Evolutionary conservation across 192 early-diverging fungal species (phyloP).

Genomic region (Rhizophagus prolifer): DNA sequence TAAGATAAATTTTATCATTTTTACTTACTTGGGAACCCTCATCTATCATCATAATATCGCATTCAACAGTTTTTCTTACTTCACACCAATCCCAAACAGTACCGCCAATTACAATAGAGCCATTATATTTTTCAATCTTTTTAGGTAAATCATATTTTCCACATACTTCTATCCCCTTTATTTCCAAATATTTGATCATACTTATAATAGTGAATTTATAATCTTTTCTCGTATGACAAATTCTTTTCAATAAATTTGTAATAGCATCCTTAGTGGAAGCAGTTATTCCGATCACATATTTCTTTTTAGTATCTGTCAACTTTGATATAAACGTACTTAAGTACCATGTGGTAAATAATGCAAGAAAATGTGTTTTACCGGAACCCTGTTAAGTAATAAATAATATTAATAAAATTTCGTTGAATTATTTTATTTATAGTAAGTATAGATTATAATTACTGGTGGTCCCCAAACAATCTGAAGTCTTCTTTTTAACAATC

Average conservation of each 20-base stretch:
- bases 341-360: conserved; percentile 40
- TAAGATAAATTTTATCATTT: too few relatives aligned
- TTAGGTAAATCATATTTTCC: conserved; percentile 5
- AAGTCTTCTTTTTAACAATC: conserved; percentile 36
- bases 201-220: conserved; percentile 34
- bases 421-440: too few relatives aligned
- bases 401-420: too few relatives aligned
- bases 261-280: conserved; percentile 50
- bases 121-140: background rate
- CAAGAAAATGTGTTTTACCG: conserved; percentile 50
- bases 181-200: conserved; percentile 29
- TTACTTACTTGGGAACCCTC: conserved; percentile 36
- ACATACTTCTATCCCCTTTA: too few relatives aligned
- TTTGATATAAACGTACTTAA: conserved; percentile 35
- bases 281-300: conserved; percentile 48
- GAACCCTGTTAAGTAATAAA: conserved; percentile 38
- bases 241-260: conserved; percentile 39
- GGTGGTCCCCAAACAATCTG: conserved; percentile 39
- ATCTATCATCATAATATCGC: conserved; percentile 39
- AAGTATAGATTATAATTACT: too few relatives aligned
- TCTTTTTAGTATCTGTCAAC: conserved; percentile 30
- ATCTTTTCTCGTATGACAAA: conserved; percentile 28
- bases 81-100: conserved; percentile 44
- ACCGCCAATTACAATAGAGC: conserved; percentile 36
- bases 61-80: conserved; percentile 24